Base-by-base conservation (phyloP, 1,284 basidiomycete species). In the Ganoderma leucocontextum region DNA sequence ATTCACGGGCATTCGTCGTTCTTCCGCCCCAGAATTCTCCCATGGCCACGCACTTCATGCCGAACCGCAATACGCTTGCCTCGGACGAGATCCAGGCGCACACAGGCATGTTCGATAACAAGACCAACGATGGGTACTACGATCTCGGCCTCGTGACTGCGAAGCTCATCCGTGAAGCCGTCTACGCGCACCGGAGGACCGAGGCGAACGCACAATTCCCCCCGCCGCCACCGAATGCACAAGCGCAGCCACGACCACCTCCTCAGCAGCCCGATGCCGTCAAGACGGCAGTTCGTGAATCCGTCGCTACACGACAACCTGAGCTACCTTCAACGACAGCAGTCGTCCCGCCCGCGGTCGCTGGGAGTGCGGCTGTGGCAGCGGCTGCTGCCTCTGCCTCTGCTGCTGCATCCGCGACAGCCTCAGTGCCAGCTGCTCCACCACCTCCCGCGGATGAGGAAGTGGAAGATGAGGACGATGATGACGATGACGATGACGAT, bases 41-140 rank as follows among this genome's bases (percentile, higher is more conserved):
- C 2, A 79, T 86, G 29, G 84, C 83, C 44, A 74, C 83, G 4
- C 84, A 89, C 74, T 96, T 94, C 77, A 70, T 85, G 17, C 85
- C 89, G 29, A 86, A 88, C 2, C 82, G 82, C 38, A 97, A 96
- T 74, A 86, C 82, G 2, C 77, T 90, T 36, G 93, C 92, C 0
- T 74, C 83, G 22, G 94, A 97, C 77, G 96, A 98, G 79, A 83
- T 97, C 22, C 85, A 92, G 70, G 96, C 95, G 13, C 96, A 98
- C 77, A 94, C 90, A 58, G 91, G 91, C 52, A 97, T 98, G 92
- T 98, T 98, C 80, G 87, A 88, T 70, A 86, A 88, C 6, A 86
- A 85, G 71, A 90, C 88, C n/a, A 97, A 97, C 74, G 94, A 96
- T 72, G 93, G 93, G 22, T 98, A 96, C 79, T 97, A 97, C 78